Percentiles rank a stretch among this genome's conserved stretches.
These are phyloP conservation scores for Debaryomyces psychrophilus DNA, from an alignment of 1,139 yeast genomes.

Conservation along the genomic window DNA sequence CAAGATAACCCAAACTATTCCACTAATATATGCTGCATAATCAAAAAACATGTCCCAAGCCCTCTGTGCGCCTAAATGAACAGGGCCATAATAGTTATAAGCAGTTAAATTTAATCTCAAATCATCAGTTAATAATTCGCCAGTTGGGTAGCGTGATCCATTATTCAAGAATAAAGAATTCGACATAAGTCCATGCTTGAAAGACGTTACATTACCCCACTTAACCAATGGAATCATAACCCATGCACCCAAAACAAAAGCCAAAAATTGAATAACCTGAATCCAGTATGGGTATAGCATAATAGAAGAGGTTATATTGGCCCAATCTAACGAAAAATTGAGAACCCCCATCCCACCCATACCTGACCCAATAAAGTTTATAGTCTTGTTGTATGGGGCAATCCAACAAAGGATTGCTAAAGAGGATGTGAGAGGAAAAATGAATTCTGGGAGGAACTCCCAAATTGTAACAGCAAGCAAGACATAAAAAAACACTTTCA, in stretches of 20 bases:
- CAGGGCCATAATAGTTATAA: slow-evolving; percentile 42
- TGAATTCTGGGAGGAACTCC: slow-evolving; percentile 48
- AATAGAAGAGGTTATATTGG: slow-evolving; percentile 46
- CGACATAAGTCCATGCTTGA: slow-evolving; percentile 43
- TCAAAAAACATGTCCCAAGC: slow-evolving; percentile 56
- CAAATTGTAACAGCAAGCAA: slow-evolving; percentile 36
- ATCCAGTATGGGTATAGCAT: slow-evolving; percentile 52
- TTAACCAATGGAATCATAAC: slow-evolving; percentile 43
- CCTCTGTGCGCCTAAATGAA: slow-evolving; percentile 47
- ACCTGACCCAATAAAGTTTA: slow-evolving; percentile 49
- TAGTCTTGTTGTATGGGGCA: slow-evolving; percentile 39
- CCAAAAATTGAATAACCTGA: slow-evolving; percentile 45
- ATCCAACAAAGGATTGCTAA: slow-evolving; percentile 48
- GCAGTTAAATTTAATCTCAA: slow-evolving; percentile 42
- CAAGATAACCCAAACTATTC: slow-evolving; percentile 47
- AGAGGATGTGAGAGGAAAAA: slow-evolving; percentile 46
- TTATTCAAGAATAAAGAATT: slow-evolving; percentile 34
- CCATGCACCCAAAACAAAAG: slow-evolving; percentile 47
- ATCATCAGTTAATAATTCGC: slow-evolving; percentile 34
- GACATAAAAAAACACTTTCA: slow-evolving; percentile 36
- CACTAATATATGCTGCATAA: slow-evolving; percentile 54
- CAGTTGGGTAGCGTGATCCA: slow-evolving; percentile 42
- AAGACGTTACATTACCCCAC: slow-evolving; percentile 32
- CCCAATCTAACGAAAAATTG: slow-evolving; percentile 49
- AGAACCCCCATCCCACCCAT: slow-evolving; percentile 49